Evolutionary conservation across 305 asterid genomes (phyloP).

Genomic region (Coffea humblotiana): DNA sequence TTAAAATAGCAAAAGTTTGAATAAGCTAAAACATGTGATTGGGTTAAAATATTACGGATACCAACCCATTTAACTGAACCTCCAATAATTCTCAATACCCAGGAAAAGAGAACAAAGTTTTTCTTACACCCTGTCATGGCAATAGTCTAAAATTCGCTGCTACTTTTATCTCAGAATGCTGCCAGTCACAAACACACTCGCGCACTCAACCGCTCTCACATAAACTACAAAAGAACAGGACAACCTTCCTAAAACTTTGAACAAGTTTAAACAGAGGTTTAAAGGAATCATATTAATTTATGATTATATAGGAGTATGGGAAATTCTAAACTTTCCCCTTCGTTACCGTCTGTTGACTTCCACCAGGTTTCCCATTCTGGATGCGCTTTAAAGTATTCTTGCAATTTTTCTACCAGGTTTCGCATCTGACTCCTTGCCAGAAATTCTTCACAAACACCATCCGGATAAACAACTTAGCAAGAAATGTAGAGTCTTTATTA

Average conservation of each 20-base stretch:
- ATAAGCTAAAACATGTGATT: too few relatives aligned
- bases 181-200: neutral
- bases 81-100: neutral
- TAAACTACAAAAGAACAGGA: slow-evolving; percentile 6
- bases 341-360: neutral
- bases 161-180: neutral
- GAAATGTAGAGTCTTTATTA: neutral
- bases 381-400: neutral
- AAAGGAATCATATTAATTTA: neutral
- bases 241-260: neutral
- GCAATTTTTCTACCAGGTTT: neutral
- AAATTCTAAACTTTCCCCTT: neutral
- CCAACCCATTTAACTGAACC: neutral
- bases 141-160: neutral
- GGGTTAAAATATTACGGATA: neutral
- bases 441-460: neutral
- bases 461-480: neutral
- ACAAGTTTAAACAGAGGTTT: neutral
- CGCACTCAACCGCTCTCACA: neutral
- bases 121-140: neutral
- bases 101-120: neutral
- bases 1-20: neutral
- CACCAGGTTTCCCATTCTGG: neutral
- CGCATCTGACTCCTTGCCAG: neutral
- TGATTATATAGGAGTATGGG: neutral